Conservation (phyloP, 2,329 filamentous ascomycete genomes). For the Emergomyces pasteurianus region DNA sequence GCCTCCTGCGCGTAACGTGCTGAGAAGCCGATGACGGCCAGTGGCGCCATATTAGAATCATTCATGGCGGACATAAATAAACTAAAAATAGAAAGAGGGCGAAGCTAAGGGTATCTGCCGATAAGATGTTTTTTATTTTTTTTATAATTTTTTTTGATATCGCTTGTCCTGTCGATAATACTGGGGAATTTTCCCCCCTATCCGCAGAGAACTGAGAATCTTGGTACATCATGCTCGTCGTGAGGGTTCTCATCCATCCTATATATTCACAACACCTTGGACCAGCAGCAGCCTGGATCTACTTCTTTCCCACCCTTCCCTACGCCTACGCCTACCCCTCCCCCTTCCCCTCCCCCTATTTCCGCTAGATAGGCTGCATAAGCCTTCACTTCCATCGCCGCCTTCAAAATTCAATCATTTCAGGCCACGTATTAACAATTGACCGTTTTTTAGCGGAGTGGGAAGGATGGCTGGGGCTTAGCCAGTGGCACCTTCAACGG, state of each 20-base stretch:
- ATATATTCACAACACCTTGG: neutral
- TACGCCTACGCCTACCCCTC: neutral
- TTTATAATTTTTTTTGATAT: too few relatives aligned
- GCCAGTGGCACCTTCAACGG: neutral
- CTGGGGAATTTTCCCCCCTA: neutral
- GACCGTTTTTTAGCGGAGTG: too few relatives aligned
- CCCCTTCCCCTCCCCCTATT: neutral
- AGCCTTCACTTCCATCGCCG: neutral
- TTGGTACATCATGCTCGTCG: neutral
- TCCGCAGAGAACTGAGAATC: neutral
- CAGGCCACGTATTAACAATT: neutral
- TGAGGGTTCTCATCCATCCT: neutral
- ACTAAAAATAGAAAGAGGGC: neutral
- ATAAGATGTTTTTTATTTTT: too few relatives aligned
- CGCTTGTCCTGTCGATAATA: neutral
- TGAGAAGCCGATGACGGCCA: conserved; percentile 26
- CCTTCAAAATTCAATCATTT: neutral
- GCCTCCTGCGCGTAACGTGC: conserved; percentile 23
- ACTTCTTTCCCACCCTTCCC: neutral
- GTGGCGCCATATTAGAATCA: neutral
- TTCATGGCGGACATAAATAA: neutral
- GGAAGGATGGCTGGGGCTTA: neutral
- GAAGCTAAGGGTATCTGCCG: neutral
- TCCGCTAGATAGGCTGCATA: neutral
- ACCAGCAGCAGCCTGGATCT: neutral